These are phyloP conservation scores for Elsinoe fawcettii DNA, from an alignment of 2,329 filamentous ascomycete species.

Conservation along the genomic window DNA sequence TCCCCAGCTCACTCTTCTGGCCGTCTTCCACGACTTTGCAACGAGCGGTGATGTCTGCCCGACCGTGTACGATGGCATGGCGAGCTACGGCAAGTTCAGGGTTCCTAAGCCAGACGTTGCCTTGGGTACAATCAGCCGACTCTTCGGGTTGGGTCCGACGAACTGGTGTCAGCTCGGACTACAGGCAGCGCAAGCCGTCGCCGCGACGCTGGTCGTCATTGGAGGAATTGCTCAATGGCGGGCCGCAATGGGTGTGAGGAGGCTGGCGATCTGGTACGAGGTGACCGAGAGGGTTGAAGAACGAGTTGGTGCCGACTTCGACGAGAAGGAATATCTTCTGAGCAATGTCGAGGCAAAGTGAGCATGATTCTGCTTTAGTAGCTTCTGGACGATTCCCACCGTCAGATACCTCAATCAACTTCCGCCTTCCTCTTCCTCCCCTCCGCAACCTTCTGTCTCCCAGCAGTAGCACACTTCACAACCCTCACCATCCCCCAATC, in stretches of 20 bases:
- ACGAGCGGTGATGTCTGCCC: conserved; percentile 12
- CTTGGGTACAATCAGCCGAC: not conserved
- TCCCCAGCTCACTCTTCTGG: conserved; percentile 18
- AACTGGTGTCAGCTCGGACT: conserved; percentile 14
- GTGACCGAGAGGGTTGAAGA: not conserved
- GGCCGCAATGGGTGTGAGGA: conserved; percentile 14
- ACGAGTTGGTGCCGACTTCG: not conserved
- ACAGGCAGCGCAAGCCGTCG: conserved; percentile 30
- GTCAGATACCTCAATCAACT: not conserved
- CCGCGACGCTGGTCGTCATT: conserved; percentile 27
- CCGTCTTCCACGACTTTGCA: conserved; percentile 17
- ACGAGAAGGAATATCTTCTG: conserved; percentile 13
- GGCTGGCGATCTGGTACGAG: conserved; percentile 18
- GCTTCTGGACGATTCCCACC: not conserved
- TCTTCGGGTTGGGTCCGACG: conserved; percentile 12
- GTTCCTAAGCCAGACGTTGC: conserved; percentile 4
- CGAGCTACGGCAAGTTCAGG: conserved; percentile 8
- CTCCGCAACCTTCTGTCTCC: not conserved
- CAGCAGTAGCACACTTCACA: not conserved
- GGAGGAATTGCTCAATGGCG: conserved; percentile 48
- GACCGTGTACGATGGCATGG: not conserved
- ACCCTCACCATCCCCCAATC: conserved; percentile 14
- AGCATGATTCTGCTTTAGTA: not conserved
- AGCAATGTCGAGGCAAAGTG: not conserved
- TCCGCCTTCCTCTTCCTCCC: conserved; percentile 5